Base-by-base conservation (phyloP, 768 basidiomycete genomes). In the Kwoniella heveanensis region DNA sequence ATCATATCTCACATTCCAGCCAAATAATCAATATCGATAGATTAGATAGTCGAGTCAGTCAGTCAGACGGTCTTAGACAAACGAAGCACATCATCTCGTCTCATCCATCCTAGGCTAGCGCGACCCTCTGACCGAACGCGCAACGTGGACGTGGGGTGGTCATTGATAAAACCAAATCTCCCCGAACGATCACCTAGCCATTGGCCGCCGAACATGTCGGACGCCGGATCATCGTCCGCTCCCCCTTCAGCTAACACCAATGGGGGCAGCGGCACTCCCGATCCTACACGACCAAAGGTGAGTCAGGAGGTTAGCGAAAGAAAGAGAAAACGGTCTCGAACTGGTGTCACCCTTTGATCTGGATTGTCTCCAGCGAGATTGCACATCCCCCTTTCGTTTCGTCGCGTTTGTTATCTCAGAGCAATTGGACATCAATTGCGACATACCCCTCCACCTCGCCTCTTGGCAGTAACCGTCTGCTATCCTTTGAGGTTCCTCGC, bases 151-250 rank as follows among this genome's bases (percentile, higher is more conserved):
- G 13, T 32, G 32, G 7, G 7, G 32, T 32, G 5, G 32, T 13
- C 32, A 13, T 32, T 32, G 32, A 32, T 13, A 5, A 13, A 32
- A 32, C 32, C 32, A 32, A 32, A 32, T n/a, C n/a, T n/a, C n/a
- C n/a, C n/a, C n/a, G n/a, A n/a, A n/a, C n/a, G n/a, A n/a, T n/a
- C n/a, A n/a, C n/a, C n/a, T n/a, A n/a, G n/a, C n/a, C n/a, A n/a
- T n/a, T n/a, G n/a, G n/a, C n/a, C n/a, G n/a, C n/a, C n/a, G n/a
- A 49, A 22, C 48, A 49, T 49, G 48, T 49, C 48, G 48, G 48
- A 49, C 22, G 48, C 48, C 22, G 48, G 48, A 10, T 49, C 48
- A 5, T 49, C 48, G 9, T 24, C 48, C 22, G 48, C 48, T 26
- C 48, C 48, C 25, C 47, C 48, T 49, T 49, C 48, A 2, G 48